Base-by-base conservation (phyloP, 2,329 filamentous ascomycete species). In the Macrophomina phaseolina region DNA sequence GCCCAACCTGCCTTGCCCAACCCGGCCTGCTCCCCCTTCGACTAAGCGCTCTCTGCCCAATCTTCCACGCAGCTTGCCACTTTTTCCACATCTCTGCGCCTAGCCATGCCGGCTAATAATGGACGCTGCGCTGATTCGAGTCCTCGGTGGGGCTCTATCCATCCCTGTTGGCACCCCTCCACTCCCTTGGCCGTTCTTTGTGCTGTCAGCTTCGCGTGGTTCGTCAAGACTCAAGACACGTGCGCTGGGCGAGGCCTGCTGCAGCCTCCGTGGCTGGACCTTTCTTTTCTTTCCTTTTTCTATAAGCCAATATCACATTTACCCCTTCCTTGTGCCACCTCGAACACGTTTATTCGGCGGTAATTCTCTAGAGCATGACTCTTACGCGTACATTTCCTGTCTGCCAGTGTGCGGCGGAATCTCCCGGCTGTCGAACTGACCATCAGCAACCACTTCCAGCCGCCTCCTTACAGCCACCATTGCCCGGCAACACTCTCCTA, bases 1-100 rank as follows among this genome's bases (percentile, higher is more conserved):
- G 64, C 53, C 45, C 64, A 61, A 60, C 58, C 46, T 66, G 32
- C 52, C 64, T 60, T 23, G 64, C 45, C 48, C 58, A 49, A 62
- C 58, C 52, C 52, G 32, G 52, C 34, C 52, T 55, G 32, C 52
- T 38, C 40, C 52, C 52, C 11, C 45, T 38, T 62, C 45, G 32
- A 48, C 58, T 62, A 51, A 49, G 58, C 58, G 58, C 58, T 32
- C n/a, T 45, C 30, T 36, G 58, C 58, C 58, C 45, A 49, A 62
- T 62, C 9, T 45, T 38, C 32, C 58, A 18, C 58, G 18, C 58
- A 14, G 58, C 45, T 38, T 38, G 58, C 58, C 58, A 38, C 32
- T 45, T 9, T 18, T 36, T 62, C 45, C 58, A 62, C 42, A 62
- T 62, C 58, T 36, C n/a, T 23, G 58, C 42, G 42, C 28, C 56